Evolutionary conservation across 2,329 filamentous ascomycete genomes (phyloP), one percentile per base, ranked within the genome.

Genomic region (Didymella arachidicola): DNA sequence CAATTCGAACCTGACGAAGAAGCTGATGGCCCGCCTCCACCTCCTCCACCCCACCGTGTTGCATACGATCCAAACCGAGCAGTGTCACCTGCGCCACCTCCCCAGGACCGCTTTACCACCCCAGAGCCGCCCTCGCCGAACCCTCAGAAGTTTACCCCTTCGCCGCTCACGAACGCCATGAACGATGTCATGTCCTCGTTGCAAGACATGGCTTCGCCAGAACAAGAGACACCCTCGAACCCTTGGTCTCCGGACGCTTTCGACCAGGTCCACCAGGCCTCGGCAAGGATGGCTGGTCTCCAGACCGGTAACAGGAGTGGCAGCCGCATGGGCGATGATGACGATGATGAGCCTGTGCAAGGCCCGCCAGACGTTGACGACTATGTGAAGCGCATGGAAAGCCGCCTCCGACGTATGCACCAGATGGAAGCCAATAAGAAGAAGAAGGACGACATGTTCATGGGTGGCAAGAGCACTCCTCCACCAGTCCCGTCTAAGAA

Each of bases 141-240:
- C 10, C 52, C 51, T 6, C 57, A 60, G 22, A 60, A 60, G 25
- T 81, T 38, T 74, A 99, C 95, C 0, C 95, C 95, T 1, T 98
- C 95, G 2, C 95, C 95, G 0, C 80, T 99, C 3, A 86, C 95
- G 59, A 92, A 93, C 75, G 95, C 95, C 1, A 99, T 99, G 93
- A 94, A 98, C 72, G 94, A 96, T 76, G 93, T 99, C 4, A 97
- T 98, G 87, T 92, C 95, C 65, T 96, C 95, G 55, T 79, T 99
- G 42, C 89, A 96, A 72, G 93, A 93, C 60, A 91, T 99, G 82
- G 89, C 89, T 29, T 81, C 81, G 62, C 69, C 81, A 14, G 83
- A 85, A 27, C 83, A 86, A 0, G 82, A 86, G 41, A 80, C 84
- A 0, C 80, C 85, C 0, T 77, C 87, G 8, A 87, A 92, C 70